Percentiles rank a stretch among this genome's conserved stretches.
These are phyloP conservation scores for Xylaria palmicola DNA, from an alignment of 495 filamentous ascomycete genomes.

Conservation along the genomic window DNA sequence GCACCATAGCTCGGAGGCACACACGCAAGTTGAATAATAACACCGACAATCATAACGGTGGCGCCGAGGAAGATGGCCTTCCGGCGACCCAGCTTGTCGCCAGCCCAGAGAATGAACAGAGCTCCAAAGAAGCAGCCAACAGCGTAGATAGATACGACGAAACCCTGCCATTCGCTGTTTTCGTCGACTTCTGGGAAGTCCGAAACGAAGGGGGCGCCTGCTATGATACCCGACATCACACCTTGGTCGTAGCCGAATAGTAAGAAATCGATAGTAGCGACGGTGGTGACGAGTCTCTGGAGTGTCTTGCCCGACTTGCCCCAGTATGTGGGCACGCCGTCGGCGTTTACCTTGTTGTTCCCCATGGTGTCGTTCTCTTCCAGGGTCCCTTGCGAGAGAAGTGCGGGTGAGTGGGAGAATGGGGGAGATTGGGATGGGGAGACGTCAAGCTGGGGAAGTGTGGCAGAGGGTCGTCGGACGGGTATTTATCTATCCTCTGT, in stretches of 20 bases:
- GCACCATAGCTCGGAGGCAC: conserved; percentile 32
- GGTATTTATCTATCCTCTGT: neutral
- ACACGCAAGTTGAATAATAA: conserved; percentile 61
- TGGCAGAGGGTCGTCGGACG: neutral
- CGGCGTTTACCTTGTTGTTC: neutral
- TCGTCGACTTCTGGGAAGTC: conserved; percentile 40
- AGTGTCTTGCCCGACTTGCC: conserved; percentile 54
- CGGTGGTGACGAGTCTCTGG: conserved; percentile 55
- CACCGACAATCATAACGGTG: conserved; percentile 65
- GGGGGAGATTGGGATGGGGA: neutral
- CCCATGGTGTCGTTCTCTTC: conserved; percentile 9
- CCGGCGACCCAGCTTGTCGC: conserved; percentile 68
- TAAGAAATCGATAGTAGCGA: conserved; percentile 51
- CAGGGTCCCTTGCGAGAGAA: neutral
- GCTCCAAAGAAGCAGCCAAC: conserved; percentile 67
- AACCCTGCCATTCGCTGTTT: conserved; percentile 59
- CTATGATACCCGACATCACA: conserved; percentile 50
- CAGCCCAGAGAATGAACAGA: conserved; percentile 61
- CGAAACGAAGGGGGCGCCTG: conserved; percentile 35
- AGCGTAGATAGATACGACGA: conserved; percentile 71
- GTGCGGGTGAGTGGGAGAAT: neutral
- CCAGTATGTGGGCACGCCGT: conserved; percentile 32
- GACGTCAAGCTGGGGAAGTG: neutral
- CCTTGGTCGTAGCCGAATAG: conserved; percentile 46
- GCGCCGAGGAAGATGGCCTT: conserved; percentile 69